phyloP scores from a whole-genome alignment of 192 early-diverging fungal species.

The Lobosporangium transversale region DNA sequence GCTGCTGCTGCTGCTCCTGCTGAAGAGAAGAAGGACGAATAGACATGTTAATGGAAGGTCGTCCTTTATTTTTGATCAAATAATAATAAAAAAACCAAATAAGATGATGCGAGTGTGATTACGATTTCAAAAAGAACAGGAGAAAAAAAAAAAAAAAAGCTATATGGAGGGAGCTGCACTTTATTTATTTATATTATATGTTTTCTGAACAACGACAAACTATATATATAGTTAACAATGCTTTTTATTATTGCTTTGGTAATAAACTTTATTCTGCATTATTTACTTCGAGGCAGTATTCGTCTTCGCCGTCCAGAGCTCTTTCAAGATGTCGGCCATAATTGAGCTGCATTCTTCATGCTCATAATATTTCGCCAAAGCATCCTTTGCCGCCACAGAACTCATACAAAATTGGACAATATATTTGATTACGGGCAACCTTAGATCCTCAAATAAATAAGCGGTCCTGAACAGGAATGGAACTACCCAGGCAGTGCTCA shows the following conservation, averaged over 20 bases:
- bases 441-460: slow-evolving; percentile 22
- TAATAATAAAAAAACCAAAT: not conserved
- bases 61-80: slow-evolving; percentile 4
- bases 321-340: slow-evolving; percentile 30
- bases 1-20: slow-evolving; percentile 39
- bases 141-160: slow-evolving; percentile 16
- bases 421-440: slow-evolving; percentile 13
- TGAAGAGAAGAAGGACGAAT: slow-evolving; percentile 39
- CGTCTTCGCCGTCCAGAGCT: slow-evolving; percentile 26
- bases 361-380: slow-evolving; percentile 2
- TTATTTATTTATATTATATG: not conserved
- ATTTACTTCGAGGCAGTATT: slow-evolving; percentile 1
- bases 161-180: not conserved
- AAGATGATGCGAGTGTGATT: too few species aligned
- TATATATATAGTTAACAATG: too few species aligned
- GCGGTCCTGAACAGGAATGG: slow-evolving; percentile 38
- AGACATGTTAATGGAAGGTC: not conserved
- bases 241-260: too few species aligned
- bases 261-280: not conserved
- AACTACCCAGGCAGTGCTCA: slow-evolving; percentile 17
- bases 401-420: slow-evolving; percentile 23
- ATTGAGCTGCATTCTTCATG: slow-evolving; percentile 32
- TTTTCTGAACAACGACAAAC: too few species aligned
- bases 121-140: not conserved
- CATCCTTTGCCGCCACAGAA: slow-evolving; percentile 1